A percentile compares a stretch with the other conserved stretches of the same genome.
phyloP scores from a whole-genome alignment of 768 basidiomycete species.

The Suillus decipiens region DNA sequence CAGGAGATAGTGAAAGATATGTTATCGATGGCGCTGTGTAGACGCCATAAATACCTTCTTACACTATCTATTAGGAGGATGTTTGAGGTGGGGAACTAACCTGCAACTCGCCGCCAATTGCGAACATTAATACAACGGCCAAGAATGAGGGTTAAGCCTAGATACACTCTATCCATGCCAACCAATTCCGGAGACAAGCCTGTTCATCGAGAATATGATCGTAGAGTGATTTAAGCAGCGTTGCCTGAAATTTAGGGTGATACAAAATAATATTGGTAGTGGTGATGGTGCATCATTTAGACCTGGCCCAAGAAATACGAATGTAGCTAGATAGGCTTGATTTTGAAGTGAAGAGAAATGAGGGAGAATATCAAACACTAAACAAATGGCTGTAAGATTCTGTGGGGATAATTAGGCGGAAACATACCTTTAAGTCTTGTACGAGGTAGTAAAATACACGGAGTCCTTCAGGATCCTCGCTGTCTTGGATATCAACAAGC shows the following conservation, averaged over 20 bases:
- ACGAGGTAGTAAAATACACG: slow-evolving; percentile 98
- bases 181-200: not conserved
- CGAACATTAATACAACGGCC: not conserved
- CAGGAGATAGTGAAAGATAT: not conserved
- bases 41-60: not conserved
- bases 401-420: not conserved
- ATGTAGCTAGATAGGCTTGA: slow-evolving; percentile 85
- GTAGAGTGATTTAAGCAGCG: not conserved
- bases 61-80: not conserved
- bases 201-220: not conserved
- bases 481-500: slow-evolving; percentile 94
- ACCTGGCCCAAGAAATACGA: slow-evolving; percentile 1
- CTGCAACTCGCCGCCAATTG: not conserved
- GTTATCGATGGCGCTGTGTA: not conserved
- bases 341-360: slow-evolving; percentile 99
- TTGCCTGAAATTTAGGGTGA: not conserved
- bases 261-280: not conserved
- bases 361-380: slow-evolving; percentile 98
- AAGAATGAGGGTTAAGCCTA: not conserved
- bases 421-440: slow-evolving; percentile 88
- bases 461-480: slow-evolving; percentile 95
- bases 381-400: slow-evolving; percentile 6
- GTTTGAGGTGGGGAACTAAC: not conserved
- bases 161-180: not conserved
- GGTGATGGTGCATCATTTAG: not conserved